Conservation (phyloP, 1,139 yeast genomes). For the Arxiozyma slooffiae region DNA sequence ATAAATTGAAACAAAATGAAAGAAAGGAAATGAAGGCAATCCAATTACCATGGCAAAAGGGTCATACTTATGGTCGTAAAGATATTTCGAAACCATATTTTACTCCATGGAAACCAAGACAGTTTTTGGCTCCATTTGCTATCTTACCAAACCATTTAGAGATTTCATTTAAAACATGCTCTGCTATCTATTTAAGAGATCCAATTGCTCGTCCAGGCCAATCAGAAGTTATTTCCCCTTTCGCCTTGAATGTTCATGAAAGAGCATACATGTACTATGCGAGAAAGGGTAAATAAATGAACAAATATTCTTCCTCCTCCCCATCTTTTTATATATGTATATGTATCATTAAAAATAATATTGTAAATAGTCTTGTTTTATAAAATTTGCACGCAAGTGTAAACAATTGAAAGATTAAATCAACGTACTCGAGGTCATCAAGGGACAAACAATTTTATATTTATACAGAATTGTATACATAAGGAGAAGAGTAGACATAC, state of each 20-base stretch:
- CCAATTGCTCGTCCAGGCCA: conserved; percentile 97
- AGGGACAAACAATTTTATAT: not conserved
- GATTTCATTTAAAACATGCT: conserved; percentile 81
- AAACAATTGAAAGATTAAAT: not conserved
- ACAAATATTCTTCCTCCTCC: not conserved
- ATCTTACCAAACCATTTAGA: conserved; percentile 87
- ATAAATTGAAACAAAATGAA: conserved; percentile 49
- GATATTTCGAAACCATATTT: conserved; percentile 73
- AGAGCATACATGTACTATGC: conserved; percentile 93
- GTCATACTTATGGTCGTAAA: conserved; percentile 61
- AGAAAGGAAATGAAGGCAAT: conserved; percentile 30
- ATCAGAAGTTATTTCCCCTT: conserved; percentile 91
- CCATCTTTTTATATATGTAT: not conserved
- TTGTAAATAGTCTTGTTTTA: conserved; percentile 4
- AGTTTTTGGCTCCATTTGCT: conserved; percentile 86
- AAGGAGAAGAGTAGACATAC: not conserved
- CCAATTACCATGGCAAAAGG: conserved; percentile 64
- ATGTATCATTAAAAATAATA: not conserved
- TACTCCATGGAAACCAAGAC: conserved; percentile 96
- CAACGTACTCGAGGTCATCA: not conserved
- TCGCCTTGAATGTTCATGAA: conserved; percentile 74
- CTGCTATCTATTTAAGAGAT: conserved; percentile 88
- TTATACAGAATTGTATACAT: not conserved
- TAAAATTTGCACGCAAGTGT: not conserved
- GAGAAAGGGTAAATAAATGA: conserved; percentile 54